Base-by-base conservation (phyloP, 2,329 filamentous ascomycete genomes). In the Xylariales sp. region DNA sequence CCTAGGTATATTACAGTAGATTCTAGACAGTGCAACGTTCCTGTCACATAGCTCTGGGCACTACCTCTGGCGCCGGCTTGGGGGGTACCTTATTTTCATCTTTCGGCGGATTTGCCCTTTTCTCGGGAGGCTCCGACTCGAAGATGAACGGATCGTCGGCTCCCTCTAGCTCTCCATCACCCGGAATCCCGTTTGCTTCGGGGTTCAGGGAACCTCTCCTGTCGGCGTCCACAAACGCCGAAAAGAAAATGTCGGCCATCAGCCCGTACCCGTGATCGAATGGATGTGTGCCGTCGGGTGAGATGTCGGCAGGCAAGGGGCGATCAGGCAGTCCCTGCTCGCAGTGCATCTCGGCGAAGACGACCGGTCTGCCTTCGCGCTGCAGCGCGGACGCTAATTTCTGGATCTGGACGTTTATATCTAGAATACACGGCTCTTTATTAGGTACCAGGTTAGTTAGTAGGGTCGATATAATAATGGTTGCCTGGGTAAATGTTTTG, bases 301-400 rank as follows among this genome's bases (percentile, higher is more conserved):
- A 71, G 56, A 76, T 73, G 45, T 76, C 67, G 1, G 10, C 12
- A 10, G 71, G 64, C 14, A 58, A 46, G 12, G 72, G 72, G 12
- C 70, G 67, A 55, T 65, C 54, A 10, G 68, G 68, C 12, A 65
- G 58, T 18, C 69, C 72, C 36, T 70, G 71, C 41, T 69, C 63
- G 64, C 68, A 70, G 57, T 77, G 71, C 75, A 78, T 77, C 43
- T 77, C 75, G n/a, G 71, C 75, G 9, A 76, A 55, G 1, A 75
- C 66, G 5, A 70, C 56, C 18, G 55, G 62, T 18, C 57, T 49
- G 23, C 69, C 69, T 57, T 69, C 53, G 14, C 64, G 60, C 57
- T 69, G 45, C 16, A 69, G 58, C 23, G 41, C 63, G 7, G 61
- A 55, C 39, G 67, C 57, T 1, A 73, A 45, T 30, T 61, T 68